Evolutionary conservation across 352 stramenopile species (phyloP).

Genomic region (Globisporangium takayamanum): DNA sequence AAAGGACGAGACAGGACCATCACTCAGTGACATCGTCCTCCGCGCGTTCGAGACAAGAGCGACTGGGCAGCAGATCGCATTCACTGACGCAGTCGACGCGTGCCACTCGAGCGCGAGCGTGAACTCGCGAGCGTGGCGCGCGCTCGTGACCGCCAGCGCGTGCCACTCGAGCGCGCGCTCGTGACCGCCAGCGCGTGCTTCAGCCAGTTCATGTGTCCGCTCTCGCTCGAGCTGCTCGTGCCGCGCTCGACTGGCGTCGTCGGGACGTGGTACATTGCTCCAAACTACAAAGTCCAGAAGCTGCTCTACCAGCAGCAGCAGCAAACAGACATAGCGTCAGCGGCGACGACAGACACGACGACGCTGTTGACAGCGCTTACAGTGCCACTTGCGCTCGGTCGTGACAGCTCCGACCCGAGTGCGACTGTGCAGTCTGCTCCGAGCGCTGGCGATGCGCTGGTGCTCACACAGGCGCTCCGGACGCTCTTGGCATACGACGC

Average conservation of each 20-base stretch:
- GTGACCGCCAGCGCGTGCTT: conserved; percentile 49
- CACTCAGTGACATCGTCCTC: conserved; percentile 32
- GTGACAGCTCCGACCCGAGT: conserved; percentile 8
- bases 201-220: conserved; percentile 28
- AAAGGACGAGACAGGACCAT: not conserved
- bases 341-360: not conserved
- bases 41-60: conserved; percentile 24
- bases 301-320: conserved; percentile 30
- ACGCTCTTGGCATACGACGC: conserved; percentile 32
- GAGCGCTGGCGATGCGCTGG: conserved; percentile 17
- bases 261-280: conserved; percentile 32
- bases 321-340: no score
- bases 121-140: conserved; percentile 29
- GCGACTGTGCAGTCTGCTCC: conserved; percentile 13
- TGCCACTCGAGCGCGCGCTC: no score
- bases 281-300: conserved; percentile 18
- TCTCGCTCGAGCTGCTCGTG: conserved; percentile 35
- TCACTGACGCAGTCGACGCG: conserved; percentile 24
- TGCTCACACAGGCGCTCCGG: conserved; percentile 18
- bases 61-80: conserved; percentile 20
- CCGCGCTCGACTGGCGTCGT: conserved; percentile 19
- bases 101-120: conserved; percentile 28
- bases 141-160: no score
- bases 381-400: conserved; percentile 17
- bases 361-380: conserved; percentile 8